A percentile compares a stretch with the other conserved stretches of the same genome.
Evolutionary conservation across 768 basidiomycete genomes (phyloP).

Genomic region (Asterophora lycoperdoides): DNA sequence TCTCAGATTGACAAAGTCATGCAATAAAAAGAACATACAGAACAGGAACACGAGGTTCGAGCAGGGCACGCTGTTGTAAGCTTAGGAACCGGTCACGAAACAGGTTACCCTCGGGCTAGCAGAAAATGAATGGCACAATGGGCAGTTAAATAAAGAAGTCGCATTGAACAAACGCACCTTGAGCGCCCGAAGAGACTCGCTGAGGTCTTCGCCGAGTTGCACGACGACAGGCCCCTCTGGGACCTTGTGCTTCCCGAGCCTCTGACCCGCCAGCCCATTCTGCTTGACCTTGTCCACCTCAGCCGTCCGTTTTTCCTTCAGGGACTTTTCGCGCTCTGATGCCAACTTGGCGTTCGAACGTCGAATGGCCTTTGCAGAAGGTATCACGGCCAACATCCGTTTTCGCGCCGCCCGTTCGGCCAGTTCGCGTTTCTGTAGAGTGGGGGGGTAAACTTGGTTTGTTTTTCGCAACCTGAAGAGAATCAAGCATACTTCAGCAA

Average conservation of each 20-base stretch:
- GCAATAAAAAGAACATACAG: conserved; percentile 42
- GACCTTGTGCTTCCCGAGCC: conserved; percentile 77
- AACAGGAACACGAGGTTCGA: conserved; percentile 83
- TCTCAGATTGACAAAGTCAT: not conserved
- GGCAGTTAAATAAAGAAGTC: not conserved
- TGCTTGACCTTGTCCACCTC: conserved; percentile 47
- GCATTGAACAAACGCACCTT: conserved; percentile 56
- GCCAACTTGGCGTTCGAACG: conserved; percentile 32
- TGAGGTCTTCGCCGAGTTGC: conserved; percentile 87
- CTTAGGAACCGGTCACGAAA: conserved; percentile 88
- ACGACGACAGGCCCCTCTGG: conserved; percentile 69
- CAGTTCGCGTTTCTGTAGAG: conserved; percentile 55
- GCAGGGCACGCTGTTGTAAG: conserved; percentile 79
- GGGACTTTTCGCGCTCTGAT: conserved; percentile 39
- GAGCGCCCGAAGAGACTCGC: conserved; percentile 75
- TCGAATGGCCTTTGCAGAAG: conserved; percentile 50
- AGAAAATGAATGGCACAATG: not conserved
- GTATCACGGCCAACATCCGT: conserved; percentile 56
- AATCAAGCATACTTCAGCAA: conserved; percentile 51
- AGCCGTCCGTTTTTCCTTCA: conserved; percentile 37
- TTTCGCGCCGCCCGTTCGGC: conserved; percentile 58
- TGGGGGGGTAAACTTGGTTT: not conserved
- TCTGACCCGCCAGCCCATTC: conserved; percentile 66
- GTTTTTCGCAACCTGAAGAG: not conserved
- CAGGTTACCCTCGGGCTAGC: conserved; percentile 87